A percentile compares a stretch with the other conserved stretches of the same genome.
phyloP scores from a whole-genome alignment of 306 rosid genomes.

The Delonix regia region DNA sequence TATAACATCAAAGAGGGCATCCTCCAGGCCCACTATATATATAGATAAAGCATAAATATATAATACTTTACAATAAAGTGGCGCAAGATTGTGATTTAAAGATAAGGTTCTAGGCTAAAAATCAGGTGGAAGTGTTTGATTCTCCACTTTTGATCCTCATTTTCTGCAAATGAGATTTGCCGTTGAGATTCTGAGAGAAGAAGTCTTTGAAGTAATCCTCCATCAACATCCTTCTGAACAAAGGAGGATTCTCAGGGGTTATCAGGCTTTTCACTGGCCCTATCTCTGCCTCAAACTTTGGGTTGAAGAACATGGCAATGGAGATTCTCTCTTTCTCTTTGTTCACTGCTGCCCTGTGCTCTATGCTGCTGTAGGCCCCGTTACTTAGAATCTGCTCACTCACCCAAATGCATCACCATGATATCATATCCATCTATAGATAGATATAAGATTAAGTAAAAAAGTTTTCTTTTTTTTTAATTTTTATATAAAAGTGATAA shows the following conservation, averaged over 20 bases:
- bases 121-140: neutral
- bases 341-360: conserved; percentile 73
- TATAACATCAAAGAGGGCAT: neutral
- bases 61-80: neutral
- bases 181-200: conserved; percentile 57
- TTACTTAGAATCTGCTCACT: conserved; percentile 72
- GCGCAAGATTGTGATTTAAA: neutral
- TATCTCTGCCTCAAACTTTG: conserved; percentile 66
- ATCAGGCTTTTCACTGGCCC: conserved; percentile 48
- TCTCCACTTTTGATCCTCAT: conserved; percentile 47
- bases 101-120: neutral
- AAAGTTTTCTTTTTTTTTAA: neutral
- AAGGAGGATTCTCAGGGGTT: conserved; percentile 49
- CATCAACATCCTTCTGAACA: conserved; percentile 54
- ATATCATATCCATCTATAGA: no score
- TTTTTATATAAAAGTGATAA: neutral
- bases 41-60: neutral
- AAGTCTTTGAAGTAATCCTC: conserved; percentile 57
- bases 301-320: conserved; percentile 63
- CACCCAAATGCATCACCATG: neutral
- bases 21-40: neutral
- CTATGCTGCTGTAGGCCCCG: conserved; percentile 70
- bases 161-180: conserved; percentile 66
- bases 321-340: conserved; percentile 70
- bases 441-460: neutral